phyloP scores from a whole-genome alignment of 202 grass and related monocot genomes.

The Saccharum hybrid region DNA sequence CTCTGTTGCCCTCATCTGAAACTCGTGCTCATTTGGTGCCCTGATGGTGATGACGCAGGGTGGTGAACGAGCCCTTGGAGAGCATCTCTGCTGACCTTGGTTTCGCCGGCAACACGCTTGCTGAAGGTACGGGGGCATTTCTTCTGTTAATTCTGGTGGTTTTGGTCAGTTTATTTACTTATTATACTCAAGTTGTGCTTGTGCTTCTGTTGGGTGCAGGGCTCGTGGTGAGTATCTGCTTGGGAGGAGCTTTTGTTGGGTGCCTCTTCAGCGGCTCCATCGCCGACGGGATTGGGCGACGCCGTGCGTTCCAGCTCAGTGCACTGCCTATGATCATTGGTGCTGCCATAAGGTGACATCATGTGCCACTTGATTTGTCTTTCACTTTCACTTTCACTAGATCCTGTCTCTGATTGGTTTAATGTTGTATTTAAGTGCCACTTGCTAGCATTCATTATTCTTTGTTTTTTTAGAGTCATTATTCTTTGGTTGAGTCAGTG shows the following conservation, averaged over 20 bases:
- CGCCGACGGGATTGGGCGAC: constrained; percentile 70
- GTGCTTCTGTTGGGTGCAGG: constrained; percentile 43
- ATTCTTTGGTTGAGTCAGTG: constrained; percentile 4
- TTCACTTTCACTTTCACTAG: neutral
- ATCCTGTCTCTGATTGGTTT: constrained; percentile 29
- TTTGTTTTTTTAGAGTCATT: neutral
- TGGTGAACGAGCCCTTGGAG: constrained; percentile 95
- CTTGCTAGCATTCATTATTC: constrained; percentile 33
- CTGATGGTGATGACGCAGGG: constrained; percentile 46
- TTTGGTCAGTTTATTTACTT: neutral
- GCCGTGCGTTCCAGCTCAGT: constrained; percentile 91
- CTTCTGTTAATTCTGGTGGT: neutral
- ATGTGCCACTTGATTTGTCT: neutral
- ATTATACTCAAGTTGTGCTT: neutral
- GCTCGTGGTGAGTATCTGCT: constrained; percentile 93
- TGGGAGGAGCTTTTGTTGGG: constrained; percentile 85
- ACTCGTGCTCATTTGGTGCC: constrained; percentile 19
- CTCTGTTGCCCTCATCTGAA: too few relatives aligned
- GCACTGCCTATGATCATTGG: constrained; percentile 93
- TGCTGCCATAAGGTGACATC: constrained; percentile 75
- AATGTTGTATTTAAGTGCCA: constrained; percentile 26
- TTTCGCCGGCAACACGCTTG: constrained; percentile 84
- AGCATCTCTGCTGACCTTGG: constrained; percentile 90
- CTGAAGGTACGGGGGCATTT: constrained; percentile 56
- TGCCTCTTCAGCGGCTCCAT: constrained; percentile 92